These are phyloP conservation scores for Kwoniella dendrophila DNA, from an alignment of 768 basidiomycete genomes.

Conservation along the genomic window DNA sequence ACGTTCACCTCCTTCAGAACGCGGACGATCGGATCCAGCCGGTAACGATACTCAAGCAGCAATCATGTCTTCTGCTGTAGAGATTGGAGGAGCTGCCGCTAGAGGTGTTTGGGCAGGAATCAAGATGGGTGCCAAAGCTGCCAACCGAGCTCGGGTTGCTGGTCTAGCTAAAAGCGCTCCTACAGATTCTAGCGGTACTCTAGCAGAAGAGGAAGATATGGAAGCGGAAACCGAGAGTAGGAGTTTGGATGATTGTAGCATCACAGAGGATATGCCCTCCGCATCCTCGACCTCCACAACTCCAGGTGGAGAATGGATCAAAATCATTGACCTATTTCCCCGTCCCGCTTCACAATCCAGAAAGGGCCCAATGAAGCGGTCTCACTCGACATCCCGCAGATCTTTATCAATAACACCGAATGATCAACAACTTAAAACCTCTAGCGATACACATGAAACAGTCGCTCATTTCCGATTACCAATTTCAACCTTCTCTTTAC, in stretches of 20 bases:
- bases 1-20: conserved; percentile 3
- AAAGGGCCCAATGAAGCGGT: background rate
- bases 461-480: conserved; percentile 49
- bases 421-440: background rate
- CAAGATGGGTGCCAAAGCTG: conserved; percentile 48
- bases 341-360: background rate
- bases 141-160: conserved; percentile 29
- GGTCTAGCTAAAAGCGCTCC: conserved; percentile 45
- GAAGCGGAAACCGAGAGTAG: conserved; percentile 17
- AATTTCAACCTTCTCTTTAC: conserved; percentile 12
- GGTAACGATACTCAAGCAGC: conserved; percentile 14
- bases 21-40: background rate
- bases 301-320: conserved; percentile 40
- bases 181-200: conserved; percentile 26
- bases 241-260: conserved; percentile 25
- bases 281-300: background rate
- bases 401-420: background rate
- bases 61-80: conserved; percentile 37
- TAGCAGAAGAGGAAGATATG: conserved; percentile 26
- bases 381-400: conserved; percentile 2
- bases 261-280: conserved; percentile 18
- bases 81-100: conserved; percentile 47
- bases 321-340: conserved; percentile 42
- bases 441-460: conserved; percentile 1
- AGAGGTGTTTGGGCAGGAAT: conserved; percentile 51